A percentile compares a stretch with the other conserved stretches of the same genome.
Conservation (phyloP, 148 eudicot species). For the Silene conica region DNA sequence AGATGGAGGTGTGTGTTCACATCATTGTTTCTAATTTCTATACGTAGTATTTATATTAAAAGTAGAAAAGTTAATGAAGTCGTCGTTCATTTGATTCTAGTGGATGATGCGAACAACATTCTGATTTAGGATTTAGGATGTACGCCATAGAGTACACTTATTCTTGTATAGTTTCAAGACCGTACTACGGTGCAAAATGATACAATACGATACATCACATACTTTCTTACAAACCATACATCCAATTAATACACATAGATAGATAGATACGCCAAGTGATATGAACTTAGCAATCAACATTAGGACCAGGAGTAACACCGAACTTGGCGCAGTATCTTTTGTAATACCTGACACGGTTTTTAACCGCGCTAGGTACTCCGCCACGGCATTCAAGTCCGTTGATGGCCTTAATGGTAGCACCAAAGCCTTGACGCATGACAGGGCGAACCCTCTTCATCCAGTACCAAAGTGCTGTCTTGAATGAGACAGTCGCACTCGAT, state of each 20-base stretch:
- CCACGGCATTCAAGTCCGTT: constrained; percentile 29
- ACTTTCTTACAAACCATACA: constrained; percentile 5
- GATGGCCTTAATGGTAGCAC: constrained; percentile 25
- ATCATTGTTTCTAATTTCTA: no score
- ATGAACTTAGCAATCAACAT: constrained; percentile 25
- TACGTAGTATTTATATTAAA: no score
- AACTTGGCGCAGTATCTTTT: constrained; percentile 17
- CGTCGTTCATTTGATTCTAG: no score
- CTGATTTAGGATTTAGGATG: not conserved
- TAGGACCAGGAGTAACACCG: constrained; percentile 29
- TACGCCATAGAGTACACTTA: constrained; percentile 3
- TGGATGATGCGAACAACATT: not conserved
- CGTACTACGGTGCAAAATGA: no score
- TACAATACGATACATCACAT: not conserved
- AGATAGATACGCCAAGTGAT: not conserved
- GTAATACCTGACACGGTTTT: constrained; percentile 16
- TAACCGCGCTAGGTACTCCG: constrained; percentile 4
- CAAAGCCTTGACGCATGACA: constrained; percentile 20
- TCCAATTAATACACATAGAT: not conserved
- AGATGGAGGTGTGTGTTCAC: no score
- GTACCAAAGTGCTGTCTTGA: constrained; percentile 37
- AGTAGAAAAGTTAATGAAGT: no score
- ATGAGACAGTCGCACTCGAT: constrained; percentile 21
- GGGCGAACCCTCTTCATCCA: constrained; percentile 29
- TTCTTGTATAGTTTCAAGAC: not conserved